Base-by-base conservation (phyloP, 2,329 filamentous ascomycete genomes). In the Coleophoma eucalyptorum region DNA sequence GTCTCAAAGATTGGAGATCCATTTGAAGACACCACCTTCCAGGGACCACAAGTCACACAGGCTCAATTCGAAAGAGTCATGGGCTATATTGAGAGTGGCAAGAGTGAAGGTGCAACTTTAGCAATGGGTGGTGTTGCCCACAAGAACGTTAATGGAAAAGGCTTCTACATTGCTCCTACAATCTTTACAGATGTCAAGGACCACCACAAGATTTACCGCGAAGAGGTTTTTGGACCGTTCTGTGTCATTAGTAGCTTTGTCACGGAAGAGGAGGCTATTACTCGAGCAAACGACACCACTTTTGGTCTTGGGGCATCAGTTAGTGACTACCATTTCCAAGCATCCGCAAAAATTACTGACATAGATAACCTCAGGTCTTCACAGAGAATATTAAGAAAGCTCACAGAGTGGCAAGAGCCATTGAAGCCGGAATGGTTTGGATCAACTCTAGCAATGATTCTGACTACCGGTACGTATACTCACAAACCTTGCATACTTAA, bases 141-240 rank as follows among this genome's bases (percentile, higher is more conserved):
- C 89, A 0, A 71, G 42, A 77, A 15, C 66, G 76, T 3, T 85
- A 67, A 67, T 13, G 61, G 66, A 16, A 69, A 71, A 61, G 82
- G 82, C 13, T 84, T 81, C 69, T 86, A 82, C 65, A 77, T 86
- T 48, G 56, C 67, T 32, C 76, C 76, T 0, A 79, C 76, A 4
- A 72, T 79, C 52, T 78, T 79, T 58, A 70, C 69, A 4, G 64
- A 77, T 53, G 75, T 78, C n/a, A 74, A 74, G 49, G 70, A 74
- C 43, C 56, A 68, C 51, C 75, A 77, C 69, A 72, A 46, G 11
- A 60, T 70, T 46, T 64, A 60, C 63, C 78, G 84, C 68, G 82
- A 87, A 66, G 84, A 88, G 68, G 86, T 87, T 67, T 88, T 88
- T 66, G 84, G 84, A 50, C 84, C 84, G 37, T 83, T 88, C 53